A percentile compares a stretch with the other conserved stretches of the same genome.
These are phyloP conservation scores for Suillus alpinus DNA, from an alignment of 768 basidiomycete species.

Conservation along the genomic window DNA sequence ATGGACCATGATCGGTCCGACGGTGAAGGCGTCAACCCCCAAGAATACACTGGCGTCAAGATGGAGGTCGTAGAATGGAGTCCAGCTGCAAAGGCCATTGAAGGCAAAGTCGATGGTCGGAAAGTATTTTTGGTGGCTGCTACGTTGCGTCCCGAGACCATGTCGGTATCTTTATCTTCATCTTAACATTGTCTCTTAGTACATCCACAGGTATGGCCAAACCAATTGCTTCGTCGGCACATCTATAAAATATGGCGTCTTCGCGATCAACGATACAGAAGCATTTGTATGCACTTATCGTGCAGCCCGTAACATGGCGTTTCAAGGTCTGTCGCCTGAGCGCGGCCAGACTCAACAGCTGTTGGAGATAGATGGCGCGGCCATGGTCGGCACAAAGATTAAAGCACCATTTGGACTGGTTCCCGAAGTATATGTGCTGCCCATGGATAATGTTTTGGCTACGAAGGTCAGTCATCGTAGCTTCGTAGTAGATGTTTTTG, in stretches of 20 bases:
- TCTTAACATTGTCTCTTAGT: neutral
- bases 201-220: constrained; percentile 79
- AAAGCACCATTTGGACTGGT: constrained; percentile 81
- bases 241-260: constrained; percentile 87
- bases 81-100: constrained; percentile 60
- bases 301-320: constrained; percentile 96
- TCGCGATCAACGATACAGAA: constrained; percentile 81
- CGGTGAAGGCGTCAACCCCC: constrained; percentile 92
- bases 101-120: constrained; percentile 67
- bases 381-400: constrained; percentile 85
- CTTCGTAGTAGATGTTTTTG: constrained; percentile 5
- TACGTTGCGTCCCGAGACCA: constrained; percentile 93
- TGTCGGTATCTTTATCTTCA: constrained; percentile 48
- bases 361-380: constrained; percentile 72
- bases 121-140: constrained; percentile 94
- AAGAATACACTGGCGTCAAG: constrained; percentile 93
- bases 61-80: constrained; percentile 92
- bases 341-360: constrained; percentile 74
- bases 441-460: constrained; percentile 98
- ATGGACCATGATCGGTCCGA: constrained; percentile 99
- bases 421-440: constrained; percentile 89
- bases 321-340: constrained; percentile 78
- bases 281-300: constrained; percentile 88
- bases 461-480: constrained; percentile 60
- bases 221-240: constrained; percentile 97